phyloP scores from a whole-genome alignment of 306 rosid genomes.

The Pyrus communis region DNA sequence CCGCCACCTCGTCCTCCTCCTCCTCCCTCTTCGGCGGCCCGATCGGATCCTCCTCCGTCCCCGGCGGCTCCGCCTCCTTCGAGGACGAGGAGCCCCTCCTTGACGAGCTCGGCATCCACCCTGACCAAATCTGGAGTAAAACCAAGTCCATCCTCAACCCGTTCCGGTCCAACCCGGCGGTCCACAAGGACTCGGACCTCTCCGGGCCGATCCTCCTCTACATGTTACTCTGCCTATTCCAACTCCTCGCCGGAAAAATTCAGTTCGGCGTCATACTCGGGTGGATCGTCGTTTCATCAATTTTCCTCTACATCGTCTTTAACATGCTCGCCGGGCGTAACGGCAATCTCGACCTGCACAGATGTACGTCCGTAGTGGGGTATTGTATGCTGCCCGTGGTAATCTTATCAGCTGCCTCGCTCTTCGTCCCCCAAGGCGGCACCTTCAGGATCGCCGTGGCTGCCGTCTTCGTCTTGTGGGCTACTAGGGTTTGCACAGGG shows the following conservation, averaged over 20 bases:
- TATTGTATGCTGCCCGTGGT: constrained; percentile 85
- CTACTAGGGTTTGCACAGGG: constrained; percentile 71
- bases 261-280: constrained; percentile 94
- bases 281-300: constrained; percentile 90
- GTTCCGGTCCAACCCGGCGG: constrained; percentile 56
- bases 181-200: constrained; percentile 77
- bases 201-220: constrained; percentile 93
- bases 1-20: constrained; percentile 58
- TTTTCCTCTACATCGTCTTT: constrained; percentile 82
- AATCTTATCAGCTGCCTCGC: constrained; percentile 63
- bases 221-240: constrained; percentile 77
- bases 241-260: constrained; percentile 88
- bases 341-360: constrained; percentile 81
- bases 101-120: constrained; percentile 95
- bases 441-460: constrained; percentile 44
- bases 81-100: constrained; percentile 96
- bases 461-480: constrained; percentile 74
- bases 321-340: constrained; percentile 91
- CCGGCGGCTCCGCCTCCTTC: constrained; percentile 38
- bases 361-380: constrained; percentile 90
- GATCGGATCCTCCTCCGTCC: constrained; percentile 19
- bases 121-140: constrained; percentile 89
- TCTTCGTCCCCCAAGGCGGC: constrained; percentile 68
- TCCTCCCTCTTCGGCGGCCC: constrained; percentile 51
- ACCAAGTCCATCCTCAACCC: constrained; percentile 80